Conservation (phyloP, 192 early-diverging fungal genomes). For the Backusella macrospora region DNA sequence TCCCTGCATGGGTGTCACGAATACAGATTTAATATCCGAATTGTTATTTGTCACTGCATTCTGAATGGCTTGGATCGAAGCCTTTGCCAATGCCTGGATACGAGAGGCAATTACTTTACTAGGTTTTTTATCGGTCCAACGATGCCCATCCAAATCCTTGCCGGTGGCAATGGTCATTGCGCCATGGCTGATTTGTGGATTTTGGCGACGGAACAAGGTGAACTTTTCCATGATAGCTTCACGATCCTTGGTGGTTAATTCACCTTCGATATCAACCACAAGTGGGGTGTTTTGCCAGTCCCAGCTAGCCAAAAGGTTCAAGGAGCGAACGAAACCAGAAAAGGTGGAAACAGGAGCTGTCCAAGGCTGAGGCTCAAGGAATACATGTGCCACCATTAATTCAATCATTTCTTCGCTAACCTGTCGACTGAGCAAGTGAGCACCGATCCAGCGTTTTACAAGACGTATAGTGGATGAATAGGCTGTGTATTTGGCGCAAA, state of each 20-base stretch:
- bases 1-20: conserved; percentile 77
- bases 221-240: conserved; percentile 57
- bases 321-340: conserved; percentile 75
- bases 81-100: conserved; percentile 65
- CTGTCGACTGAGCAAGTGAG: conserved; percentile 75
- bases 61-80: conserved; percentile 61
- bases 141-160: conserved; percentile 58
- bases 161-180: conserved; percentile 71
- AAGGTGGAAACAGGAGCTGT: conserved; percentile 64
- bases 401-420: conserved; percentile 82
- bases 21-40: conserved; percentile 59
- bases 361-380: conserved; percentile 64
- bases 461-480: conserved; percentile 82
- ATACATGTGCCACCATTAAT: conserved; percentile 71
- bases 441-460: conserved; percentile 86
- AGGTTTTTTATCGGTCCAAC: conserved; percentile 63
- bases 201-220: conserved; percentile 52
- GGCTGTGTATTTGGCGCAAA: conserved; percentile 76
- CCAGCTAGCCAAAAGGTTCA: conserved; percentile 74
- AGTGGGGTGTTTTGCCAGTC: conserved; percentile 78
- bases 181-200: conserved; percentile 46
- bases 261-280: conserved; percentile 77
- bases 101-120: conserved; percentile 61
- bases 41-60: conserved; percentile 33
- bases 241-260: conserved; percentile 49